A percentile compares a stretch with the other conserved stretches of the same genome.
Conservation (phyloP, 2,329 filamentous ascomycete species). For the Nemania serpens region DNA sequence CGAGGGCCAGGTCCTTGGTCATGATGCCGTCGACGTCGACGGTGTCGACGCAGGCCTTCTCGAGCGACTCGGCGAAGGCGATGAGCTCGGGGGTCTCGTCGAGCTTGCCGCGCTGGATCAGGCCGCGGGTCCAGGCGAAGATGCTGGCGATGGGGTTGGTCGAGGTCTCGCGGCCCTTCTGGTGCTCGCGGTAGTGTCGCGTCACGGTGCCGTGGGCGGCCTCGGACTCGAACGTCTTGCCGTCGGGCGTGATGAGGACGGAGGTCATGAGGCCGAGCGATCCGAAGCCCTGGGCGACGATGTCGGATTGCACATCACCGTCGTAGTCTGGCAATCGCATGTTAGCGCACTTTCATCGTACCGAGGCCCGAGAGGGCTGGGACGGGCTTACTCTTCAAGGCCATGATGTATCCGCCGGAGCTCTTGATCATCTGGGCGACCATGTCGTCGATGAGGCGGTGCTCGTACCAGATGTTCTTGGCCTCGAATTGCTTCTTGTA, state of each 20-base stretch:
- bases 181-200: conserved; percentile 97
- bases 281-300: conserved; percentile 97
- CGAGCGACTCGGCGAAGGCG: conserved; percentile 86
- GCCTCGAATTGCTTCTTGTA: conserved; percentile 91
- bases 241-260: conserved; percentile 93
- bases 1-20: conserved; percentile 98
- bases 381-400: conserved; percentile 82
- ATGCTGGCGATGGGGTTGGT: conserved; percentile 99
- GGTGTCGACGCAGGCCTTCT: conserved; percentile 91
- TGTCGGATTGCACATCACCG: conserved; percentile 97
- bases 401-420: conserved; percentile 93
- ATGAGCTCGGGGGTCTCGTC: conserved; percentile 92
- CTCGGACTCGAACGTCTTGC: conserved; percentile 96
- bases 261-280: conserved; percentile 99
- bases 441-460: conserved; percentile 99
- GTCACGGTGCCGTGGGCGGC: conserved; percentile 98
- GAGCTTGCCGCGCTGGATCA: conserved; percentile 89
- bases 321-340: conserved; percentile 79
- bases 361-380: too few relatives aligned
- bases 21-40: conserved; percentile 94
- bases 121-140: conserved; percentile 97
- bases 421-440: conserved; percentile 99
- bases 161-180: conserved; percentile 95
- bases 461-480: conserved; percentile 98
- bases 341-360: conserved; percentile 26